Conservation (phyloP, 2,329 filamentous ascomycete genomes). For the Zasmidium cellare region DNA sequence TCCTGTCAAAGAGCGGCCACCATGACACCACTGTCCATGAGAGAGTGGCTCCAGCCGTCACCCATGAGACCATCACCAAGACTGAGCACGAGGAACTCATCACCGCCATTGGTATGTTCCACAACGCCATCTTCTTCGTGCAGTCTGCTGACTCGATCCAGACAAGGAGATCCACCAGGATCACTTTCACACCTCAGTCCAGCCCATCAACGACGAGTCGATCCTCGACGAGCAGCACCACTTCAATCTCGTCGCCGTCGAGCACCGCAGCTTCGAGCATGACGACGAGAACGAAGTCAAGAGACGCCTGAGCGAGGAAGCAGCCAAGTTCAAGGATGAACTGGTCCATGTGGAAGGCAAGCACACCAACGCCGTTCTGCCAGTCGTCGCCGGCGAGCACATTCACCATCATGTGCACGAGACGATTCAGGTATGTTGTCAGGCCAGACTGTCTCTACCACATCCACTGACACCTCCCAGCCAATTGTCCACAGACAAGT, state of each 20-base stretch:
- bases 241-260: constrained; percentile 58
- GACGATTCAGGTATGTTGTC: constrained; percentile 46
- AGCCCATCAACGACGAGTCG: constrained; percentile 61
- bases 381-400: constrained; percentile 60
- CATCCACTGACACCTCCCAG: constrained; percentile 64
- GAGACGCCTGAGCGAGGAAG: constrained; percentile 53
- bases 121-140: not conserved
- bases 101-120: constrained; percentile 6
- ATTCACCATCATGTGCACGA: constrained; percentile 68
- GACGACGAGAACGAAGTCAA: constrained; percentile 54
- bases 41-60: constrained; percentile 58
- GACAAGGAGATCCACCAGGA: constrained; percentile 72
- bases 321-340: constrained; percentile 55
- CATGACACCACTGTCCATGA: constrained; percentile 70
- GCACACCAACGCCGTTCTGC: constrained; percentile 50
- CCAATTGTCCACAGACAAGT: constrained; percentile 69
- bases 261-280: constrained; percentile 64
- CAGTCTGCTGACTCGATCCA: constrained; percentile 25
- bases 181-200: constrained; percentile 69
- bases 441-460: not conserved
- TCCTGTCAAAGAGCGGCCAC: constrained; percentile 61
- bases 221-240: constrained; percentile 63
- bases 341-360: constrained; percentile 48
- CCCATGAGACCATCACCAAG: constrained; percentile 38
- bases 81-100: constrained; percentile 54